Conservation (phyloP, 78 protist genomes). For the Chrysochromulina tobinii region DNA sequence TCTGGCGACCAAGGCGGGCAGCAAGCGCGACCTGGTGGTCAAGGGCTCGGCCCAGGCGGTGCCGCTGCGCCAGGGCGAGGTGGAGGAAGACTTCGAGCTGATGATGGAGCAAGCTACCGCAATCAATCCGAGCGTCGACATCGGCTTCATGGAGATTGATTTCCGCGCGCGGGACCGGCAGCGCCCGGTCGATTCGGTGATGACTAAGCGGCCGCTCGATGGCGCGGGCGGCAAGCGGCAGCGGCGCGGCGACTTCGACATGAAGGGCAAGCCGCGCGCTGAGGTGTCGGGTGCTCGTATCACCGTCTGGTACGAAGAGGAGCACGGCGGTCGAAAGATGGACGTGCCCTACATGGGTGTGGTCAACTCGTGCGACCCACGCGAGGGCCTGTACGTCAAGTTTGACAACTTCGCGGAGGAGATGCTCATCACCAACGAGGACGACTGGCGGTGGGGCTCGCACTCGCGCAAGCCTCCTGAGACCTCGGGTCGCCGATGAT, state of each 20-base stretch:
- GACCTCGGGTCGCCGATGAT: no score
- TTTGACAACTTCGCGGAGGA: neutral
- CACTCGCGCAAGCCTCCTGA: neutral
- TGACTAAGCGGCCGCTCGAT: no score
- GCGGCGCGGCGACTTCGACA: conserved; percentile 6
- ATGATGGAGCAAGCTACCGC: neutral
- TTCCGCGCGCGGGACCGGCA: neutral
- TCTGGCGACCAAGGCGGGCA: neutral
- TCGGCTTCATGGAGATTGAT: neutral
- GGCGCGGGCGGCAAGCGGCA: no score
- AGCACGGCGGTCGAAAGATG: conserved; percentile 5
- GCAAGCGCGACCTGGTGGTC: no score
- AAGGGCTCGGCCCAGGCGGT: no score
- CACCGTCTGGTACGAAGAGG: conserved; percentile 22
- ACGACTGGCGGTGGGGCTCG: conserved; percentile 17
- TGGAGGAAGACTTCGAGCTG: neutral
- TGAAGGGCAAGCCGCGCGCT: conserved; percentile 4
- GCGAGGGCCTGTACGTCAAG: neutral
- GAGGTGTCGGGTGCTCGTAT: conserved; percentile 19
- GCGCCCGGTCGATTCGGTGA: neutral
- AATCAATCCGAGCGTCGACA: neutral
- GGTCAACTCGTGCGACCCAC: neutral
- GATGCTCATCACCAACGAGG: conserved; percentile 21
- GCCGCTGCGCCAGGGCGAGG: neutral
- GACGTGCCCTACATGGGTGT: conserved; percentile 7